These are phyloP conservation scores for Lactarius sp. DNA, from an alignment of 768 basidiomycete species.

Conservation along the genomic window DNA sequence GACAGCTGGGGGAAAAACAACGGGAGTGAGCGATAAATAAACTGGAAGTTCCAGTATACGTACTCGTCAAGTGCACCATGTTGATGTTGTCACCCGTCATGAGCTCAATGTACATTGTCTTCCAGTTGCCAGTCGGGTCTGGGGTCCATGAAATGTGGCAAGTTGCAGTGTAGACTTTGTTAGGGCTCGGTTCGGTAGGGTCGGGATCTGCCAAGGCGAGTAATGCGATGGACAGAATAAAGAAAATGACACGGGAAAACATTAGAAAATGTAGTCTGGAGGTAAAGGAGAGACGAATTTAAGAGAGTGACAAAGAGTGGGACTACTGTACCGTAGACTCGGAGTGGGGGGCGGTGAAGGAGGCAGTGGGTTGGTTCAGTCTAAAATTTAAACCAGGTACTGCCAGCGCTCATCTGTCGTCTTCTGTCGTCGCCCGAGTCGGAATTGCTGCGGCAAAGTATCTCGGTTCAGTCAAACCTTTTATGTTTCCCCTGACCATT, in stretches of 20 bases:
- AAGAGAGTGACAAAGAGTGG: conserved; percentile 9
- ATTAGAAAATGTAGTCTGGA: neutral
- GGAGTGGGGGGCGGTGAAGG: too few species aligned
- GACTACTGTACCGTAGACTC: neutral
- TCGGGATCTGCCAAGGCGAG: conserved; percentile 49
- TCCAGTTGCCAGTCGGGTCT: conserved; percentile 61
- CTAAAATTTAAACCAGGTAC: too few species aligned
- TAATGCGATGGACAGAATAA: conserved; percentile 20
- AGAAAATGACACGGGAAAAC: conserved; percentile 16
- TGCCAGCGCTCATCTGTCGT: too few species aligned
- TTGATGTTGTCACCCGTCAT: conserved; percentile 72
- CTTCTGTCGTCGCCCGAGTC: too few species aligned
- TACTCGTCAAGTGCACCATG: conserved; percentile 67
- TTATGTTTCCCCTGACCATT: too few species aligned
- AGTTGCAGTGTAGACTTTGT: conserved; percentile 46
- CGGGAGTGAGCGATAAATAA: neutral
- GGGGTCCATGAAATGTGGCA: conserved; percentile 58
- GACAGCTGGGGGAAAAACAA: conserved; percentile 45
- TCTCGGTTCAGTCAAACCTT: too few species aligned
- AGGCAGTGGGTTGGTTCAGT: neutral
- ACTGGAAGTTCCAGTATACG: conserved; percentile 28
- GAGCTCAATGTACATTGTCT: conserved; percentile 66
- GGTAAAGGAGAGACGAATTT: conserved; percentile 1
- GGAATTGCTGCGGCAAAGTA: too few species aligned
- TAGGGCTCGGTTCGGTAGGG: conserved; percentile 59